A percentile compares a stretch with the other conserved stretches of the same genome.
Evolutionary conservation across 129 eudicot species (phyloP).

Genomic region (Sambucus nigra): DNA sequence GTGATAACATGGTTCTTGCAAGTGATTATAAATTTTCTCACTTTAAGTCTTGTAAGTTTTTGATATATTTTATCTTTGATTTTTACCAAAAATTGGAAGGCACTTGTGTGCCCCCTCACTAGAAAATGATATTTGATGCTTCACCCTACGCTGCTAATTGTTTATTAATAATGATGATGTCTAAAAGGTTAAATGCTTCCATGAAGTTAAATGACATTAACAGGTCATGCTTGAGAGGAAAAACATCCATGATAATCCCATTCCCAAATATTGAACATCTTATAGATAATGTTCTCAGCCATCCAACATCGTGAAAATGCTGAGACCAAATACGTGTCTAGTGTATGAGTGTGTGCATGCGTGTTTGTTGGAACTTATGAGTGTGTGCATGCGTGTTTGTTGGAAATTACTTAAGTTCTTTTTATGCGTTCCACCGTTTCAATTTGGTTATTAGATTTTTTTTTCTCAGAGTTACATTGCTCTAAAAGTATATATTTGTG

Average conservation of each 20-base stretch:
- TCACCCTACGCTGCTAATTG: background rate
- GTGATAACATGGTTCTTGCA: background rate
- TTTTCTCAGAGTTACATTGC: background rate
- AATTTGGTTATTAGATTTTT: background rate
- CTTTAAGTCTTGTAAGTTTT: background rate
- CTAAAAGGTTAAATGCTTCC: background rate
- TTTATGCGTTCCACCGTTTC: background rate
- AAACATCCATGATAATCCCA: no score
- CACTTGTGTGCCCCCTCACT: background rate
- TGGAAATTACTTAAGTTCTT: background rate
- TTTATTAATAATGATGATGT: background rate
- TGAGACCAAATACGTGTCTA: constrained; percentile 1
- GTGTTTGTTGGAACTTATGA: constrained; percentile 1
- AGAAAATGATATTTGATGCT: background rate
- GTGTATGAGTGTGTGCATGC: constrained; percentile 7
- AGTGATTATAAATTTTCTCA: background rate
- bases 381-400: constrained; percentile 3
- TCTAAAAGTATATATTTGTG: background rate
- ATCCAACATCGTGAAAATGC: background rate
- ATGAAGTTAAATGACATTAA: background rate
- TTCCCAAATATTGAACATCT: no score
- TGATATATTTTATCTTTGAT: background rate
- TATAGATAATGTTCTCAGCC: no score
- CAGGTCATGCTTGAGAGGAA: background rate
- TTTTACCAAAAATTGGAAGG: background rate